Conservation (phyloP, 768 basidiomycete species). For the Trametes cubensis region DNA sequence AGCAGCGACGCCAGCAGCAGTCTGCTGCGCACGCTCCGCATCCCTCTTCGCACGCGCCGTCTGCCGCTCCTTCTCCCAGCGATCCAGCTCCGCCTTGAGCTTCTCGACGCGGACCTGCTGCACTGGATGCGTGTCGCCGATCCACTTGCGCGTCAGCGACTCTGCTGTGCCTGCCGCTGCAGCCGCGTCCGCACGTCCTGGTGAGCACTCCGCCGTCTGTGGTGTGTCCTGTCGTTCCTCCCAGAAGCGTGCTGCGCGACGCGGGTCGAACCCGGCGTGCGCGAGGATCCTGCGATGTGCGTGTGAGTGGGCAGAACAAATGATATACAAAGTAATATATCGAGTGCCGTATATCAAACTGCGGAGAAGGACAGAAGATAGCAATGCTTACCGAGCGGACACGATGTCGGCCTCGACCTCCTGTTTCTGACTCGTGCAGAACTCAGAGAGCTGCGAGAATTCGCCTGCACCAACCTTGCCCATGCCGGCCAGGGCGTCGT, state of each 20-base stretch:
- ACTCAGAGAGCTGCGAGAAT: slow-evolving; percentile 67
- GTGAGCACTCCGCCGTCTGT: slow-evolving; percentile 49
- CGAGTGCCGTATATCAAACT: too few species aligned
- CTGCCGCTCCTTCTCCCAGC: slow-evolving; percentile 65
- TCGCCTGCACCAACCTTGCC: slow-evolving; percentile 79
- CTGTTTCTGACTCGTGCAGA: slow-evolving; percentile 79
- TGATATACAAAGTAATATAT: background rate
- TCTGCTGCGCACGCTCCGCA: slow-evolving; percentile 8
- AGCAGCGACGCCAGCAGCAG: background rate
- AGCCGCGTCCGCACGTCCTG: slow-evolving; percentile 29
- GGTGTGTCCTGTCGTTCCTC: slow-evolving; percentile 51
- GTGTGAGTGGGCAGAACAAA: background rate
- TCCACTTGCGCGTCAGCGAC: slow-evolving; percentile 30
- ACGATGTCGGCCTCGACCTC: slow-evolving; percentile 94
- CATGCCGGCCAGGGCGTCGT: slow-evolving; percentile 86
- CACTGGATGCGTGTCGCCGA: slow-evolving; percentile 68
- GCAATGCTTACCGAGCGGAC: slow-evolving; percentile 65
- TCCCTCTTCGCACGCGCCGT: slow-evolving; percentile 25
- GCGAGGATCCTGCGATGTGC: slow-evolving; percentile 71
- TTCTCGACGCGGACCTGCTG: slow-evolving; percentile 62
- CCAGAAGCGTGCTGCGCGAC: slow-evolving; percentile 83
- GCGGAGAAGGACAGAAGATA: slow-evolving; percentile 2
- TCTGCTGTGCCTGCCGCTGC: background rate
- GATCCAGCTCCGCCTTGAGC: slow-evolving; percentile 64
- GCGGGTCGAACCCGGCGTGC: slow-evolving; percentile 88